Percentiles rank a stretch among this genome's conserved stretches.
These are phyloP conservation scores for Polyporus arcularius DNA, from an alignment of 768 basidiomycete species.

Conservation along the genomic window DNA sequence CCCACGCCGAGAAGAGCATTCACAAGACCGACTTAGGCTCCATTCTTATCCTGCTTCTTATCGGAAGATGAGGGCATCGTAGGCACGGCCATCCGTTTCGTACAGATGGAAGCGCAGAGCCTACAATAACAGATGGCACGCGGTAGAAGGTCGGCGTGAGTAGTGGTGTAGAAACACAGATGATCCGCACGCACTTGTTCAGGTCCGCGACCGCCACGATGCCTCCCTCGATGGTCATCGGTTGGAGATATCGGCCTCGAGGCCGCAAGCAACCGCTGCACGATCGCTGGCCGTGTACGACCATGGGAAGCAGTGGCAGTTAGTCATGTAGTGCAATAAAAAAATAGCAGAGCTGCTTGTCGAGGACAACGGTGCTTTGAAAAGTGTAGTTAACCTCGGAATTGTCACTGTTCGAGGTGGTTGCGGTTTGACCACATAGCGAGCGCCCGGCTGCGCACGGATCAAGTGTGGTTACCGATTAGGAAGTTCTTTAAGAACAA, in stretches of 20 bases:
- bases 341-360: too few relatives aligned
- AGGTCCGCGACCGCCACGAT: conserved; percentile 14
- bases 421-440: background rate
- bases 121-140: background rate
- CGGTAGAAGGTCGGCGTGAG: background rate
- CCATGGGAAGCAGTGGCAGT: background rate
- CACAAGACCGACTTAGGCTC: background rate
- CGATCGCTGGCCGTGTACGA: background rate
- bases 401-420: too few relatives aligned
- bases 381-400: too few relatives aligned
- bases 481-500: conserved; percentile 4
- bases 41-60: background rate
- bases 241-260: conserved; percentile 22
- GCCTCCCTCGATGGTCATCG: background rate
- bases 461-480: conserved; percentile 1
- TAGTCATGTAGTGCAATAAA: too few relatives aligned
- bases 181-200: background rate
- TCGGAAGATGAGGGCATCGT: background rate
- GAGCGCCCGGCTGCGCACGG: background rate
- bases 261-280: conserved; percentile 8
- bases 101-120: background rate
- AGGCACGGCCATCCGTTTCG: background rate
- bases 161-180: background rate
- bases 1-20: background rate
- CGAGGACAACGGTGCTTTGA: too few relatives aligned